Evolutionary conservation across 2,329 filamentous ascomycete genomes (phyloP), one percentile per base, ranked within the genome.

Genomic region (Colletotrichum tanaceti): DNA sequence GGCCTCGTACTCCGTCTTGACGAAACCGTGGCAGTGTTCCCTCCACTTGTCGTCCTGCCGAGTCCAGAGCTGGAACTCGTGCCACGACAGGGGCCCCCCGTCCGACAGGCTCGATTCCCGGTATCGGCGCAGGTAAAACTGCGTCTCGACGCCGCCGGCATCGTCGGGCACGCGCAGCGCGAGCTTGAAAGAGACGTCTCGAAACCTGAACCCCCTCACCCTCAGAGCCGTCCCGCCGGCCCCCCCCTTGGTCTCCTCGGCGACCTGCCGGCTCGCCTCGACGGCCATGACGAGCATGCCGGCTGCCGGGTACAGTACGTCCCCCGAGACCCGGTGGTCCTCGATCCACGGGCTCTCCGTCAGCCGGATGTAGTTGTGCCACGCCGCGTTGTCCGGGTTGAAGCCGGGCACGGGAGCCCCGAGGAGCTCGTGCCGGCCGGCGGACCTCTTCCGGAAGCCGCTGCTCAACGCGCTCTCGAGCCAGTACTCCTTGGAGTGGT

Each of bases 271-370:
- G 7, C 70, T 62, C 1, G 70, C 73, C 39, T 73, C 73, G 18
- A 72, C 59, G 2, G 68, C 71, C 71, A 80, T 75, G n/a, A 78
- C 77, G 2, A 77, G 73, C 43, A 74, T 73, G 46, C 78, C 80
- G 11, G 77, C 75, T 5, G 76, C 79, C 50, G 81, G 77, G 62
- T 79, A 80, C 70, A 83, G 79, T 57, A 79, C 77, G 44, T 81
- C 75, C 68, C 77, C 82, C 59, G 82, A 78, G 72, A 85, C 82
- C n/a, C 75, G 73, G 74, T 85, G 84, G 70, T 85, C 82, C 62
- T 81, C 74, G n/a, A 83, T 78, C 68, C 85, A 86, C 13, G 85
- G 79, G 20, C 80, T 68, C 47, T 82, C 77, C 10, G 76, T 72
- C 1, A 79, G 65, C 0, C 71, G 71, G 13, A 73, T 50, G 41